phyloP scores from a whole-genome alignment of 306 rosid genomes.

The Glycine latifolia region DNA sequence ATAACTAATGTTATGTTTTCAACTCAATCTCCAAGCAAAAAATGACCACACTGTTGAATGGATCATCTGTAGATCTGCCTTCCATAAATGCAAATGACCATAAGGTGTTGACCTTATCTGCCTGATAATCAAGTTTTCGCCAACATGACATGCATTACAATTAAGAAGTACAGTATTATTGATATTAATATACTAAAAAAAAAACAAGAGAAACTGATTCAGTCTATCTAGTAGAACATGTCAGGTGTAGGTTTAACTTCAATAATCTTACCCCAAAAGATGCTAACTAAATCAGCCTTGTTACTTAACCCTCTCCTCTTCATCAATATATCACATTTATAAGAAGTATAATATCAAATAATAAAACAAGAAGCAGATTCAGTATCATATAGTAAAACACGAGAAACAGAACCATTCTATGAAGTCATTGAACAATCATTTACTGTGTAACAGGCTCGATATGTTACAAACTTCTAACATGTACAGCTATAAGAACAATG shows the following conservation, averaged over 20 bases:
- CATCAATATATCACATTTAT: constrained; percentile 11
- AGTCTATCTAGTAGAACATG: not conserved
- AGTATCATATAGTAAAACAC: not conserved
- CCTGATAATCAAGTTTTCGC: not conserved
- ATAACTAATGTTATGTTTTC: not conserved
- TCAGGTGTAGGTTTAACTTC: not conserved
- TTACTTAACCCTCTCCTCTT: not conserved
- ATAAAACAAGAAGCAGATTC: not conserved
- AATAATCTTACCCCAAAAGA: not conserved
- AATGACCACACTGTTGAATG: not conserved
- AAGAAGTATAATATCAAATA: not conserved
- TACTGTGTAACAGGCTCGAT: not conserved
- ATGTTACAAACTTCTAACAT: not conserved
- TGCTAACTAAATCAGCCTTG: not conserved
- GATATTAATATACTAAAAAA: not conserved
- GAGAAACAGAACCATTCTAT: not conserved
- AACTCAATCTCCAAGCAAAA: not conserved
- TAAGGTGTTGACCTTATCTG: not conserved
- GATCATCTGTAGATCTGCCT: not conserved
- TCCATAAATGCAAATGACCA: constrained; percentile 13
- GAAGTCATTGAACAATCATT: constrained; percentile 3
- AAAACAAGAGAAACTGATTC: constrained; percentile 4
- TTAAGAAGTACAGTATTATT: not conserved
- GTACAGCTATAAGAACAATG: not conserved
- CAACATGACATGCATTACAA: not conserved